A percentile compares a stretch with the other conserved stretches of the same genome.
Conservation (phyloP, 768 basidiomycete species). For the Amanita rimosa region DNA sequence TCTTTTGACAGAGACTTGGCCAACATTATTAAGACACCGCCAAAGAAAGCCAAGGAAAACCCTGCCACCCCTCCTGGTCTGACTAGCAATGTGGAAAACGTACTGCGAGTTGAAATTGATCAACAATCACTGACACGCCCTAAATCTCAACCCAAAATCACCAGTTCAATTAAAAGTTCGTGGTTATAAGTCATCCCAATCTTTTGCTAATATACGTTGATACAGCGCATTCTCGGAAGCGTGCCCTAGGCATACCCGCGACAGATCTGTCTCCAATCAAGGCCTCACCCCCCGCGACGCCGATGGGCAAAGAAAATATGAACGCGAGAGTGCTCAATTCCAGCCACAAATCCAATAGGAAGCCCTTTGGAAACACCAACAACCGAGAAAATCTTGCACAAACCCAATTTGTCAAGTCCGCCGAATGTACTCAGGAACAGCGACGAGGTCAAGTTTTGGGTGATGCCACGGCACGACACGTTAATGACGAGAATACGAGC, state of each 20-base stretch:
- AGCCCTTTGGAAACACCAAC: slow-evolving; percentile 20
- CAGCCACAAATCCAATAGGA: slow-evolving; percentile 15
- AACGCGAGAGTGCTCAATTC: slow-evolving; percentile 8
- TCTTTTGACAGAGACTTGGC: slow-evolving; percentile 40
- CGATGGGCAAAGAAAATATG: slow-evolving; percentile 29
- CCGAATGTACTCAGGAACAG: slow-evolving; percentile 4
- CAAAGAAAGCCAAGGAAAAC: slow-evolving; percentile 19
- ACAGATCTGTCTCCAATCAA: slow-evolving; percentile 40
- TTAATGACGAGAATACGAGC: slow-evolving; percentile 6
- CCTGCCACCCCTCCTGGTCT: slow-evolving; percentile 25
- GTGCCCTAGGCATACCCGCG: slow-evolving; percentile 20
- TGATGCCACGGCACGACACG: slow-evolving; percentile 1
- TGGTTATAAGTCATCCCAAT: background rate
- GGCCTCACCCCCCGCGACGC: slow-evolving; percentile 36
- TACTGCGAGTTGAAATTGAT: slow-evolving; percentile 1
- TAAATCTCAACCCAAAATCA: slow-evolving; percentile 35
- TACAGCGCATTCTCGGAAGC: slow-evolving; percentile 25
- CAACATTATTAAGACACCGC: slow-evolving; percentile 24
- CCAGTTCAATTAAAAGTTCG: slow-evolving; percentile 21
- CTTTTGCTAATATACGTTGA: slow-evolving; percentile 8
- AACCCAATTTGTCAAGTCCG: slow-evolving; percentile 10
- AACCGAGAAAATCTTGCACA: slow-evolving; percentile 16
- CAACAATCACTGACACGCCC: slow-evolving; percentile 20
- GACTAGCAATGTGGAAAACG: slow-evolving; percentile 10
- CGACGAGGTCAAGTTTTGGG: slow-evolving; percentile 7